Evolutionary conservation across 2,329 filamentous ascomycete genomes (phyloP).

Genomic region (Epichloe glyceriae): DNA sequence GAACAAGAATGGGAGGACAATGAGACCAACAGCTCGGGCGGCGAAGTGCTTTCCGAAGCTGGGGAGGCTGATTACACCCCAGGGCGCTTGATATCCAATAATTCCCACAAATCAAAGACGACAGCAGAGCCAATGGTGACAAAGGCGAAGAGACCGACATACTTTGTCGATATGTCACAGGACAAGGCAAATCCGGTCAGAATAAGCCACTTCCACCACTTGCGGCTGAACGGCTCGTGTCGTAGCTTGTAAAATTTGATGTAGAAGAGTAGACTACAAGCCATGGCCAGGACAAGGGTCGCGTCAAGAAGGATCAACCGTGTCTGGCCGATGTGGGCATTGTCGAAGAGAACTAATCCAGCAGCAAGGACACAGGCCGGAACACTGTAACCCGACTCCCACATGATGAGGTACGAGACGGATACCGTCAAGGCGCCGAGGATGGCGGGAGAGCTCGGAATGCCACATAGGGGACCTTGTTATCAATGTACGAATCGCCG

Average conservation of each 20-base stretch:
- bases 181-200: constrained; percentile 88
- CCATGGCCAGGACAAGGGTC: constrained; percentile 90
- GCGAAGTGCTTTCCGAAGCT: constrained; percentile 82
- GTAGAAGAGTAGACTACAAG: constrained; percentile 84
- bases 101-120: constrained; percentile 85
- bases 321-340: constrained; percentile 94
- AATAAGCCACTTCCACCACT: constrained; percentile 99
- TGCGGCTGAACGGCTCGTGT: constrained; percentile 76
- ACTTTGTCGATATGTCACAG: constrained; percentile 97
- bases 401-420: constrained; percentile 96
- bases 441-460: constrained; percentile 83
- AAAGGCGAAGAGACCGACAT: constrained; percentile 93
- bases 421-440: constrained; percentile 87
- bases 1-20: constrained; percentile 88
- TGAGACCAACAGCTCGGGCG: constrained; percentile 73
- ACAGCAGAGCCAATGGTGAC: constrained; percentile 93
- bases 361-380: constrained; percentile 83
- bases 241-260: constrained; percentile 96
- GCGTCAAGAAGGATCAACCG: constrained; percentile 90
- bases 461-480: constrained; percentile 94
- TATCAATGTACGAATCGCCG: constrained; percentile 91
- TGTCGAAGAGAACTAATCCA: constrained; percentile 83
- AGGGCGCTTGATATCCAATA: constrained; percentile 77
- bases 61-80: constrained; percentile 67
- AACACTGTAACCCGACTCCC: constrained; percentile 96